These are phyloP conservation scores for Bidens hawaiensis DNA, from an alignment of 140 eudicot species.

Conservation along the genomic window DNA sequence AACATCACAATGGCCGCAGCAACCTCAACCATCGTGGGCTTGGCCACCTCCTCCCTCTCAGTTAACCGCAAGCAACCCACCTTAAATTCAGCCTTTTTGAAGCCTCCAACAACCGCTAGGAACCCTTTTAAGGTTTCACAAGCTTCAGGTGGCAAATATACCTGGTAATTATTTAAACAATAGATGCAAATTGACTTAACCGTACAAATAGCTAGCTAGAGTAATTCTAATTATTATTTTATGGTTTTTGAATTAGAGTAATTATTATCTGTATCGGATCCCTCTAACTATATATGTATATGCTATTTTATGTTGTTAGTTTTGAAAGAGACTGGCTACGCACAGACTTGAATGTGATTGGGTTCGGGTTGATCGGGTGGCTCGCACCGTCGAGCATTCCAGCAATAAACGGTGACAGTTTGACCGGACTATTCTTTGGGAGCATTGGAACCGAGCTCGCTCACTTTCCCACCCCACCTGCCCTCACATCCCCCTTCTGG, in stretches of 20 bases:
- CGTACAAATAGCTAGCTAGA: no score
- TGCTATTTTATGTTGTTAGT: constrained; percentile 12
- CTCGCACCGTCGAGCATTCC: constrained; percentile 93
- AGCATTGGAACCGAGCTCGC: constrained; percentile 94
- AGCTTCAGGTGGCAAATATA: constrained; percentile 59
- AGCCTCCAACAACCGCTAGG: constrained; percentile 44
- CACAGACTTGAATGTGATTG: constrained; percentile 84
- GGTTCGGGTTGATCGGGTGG: constrained; percentile 94
- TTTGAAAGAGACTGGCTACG: constrained; percentile 89
- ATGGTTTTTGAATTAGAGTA: no score
- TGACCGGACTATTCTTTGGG: constrained; percentile 68
- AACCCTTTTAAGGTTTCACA: constrained; percentile 59
- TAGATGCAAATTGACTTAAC: no score
- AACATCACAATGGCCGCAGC: constrained; percentile 47
- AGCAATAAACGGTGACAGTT: constrained; percentile 76
- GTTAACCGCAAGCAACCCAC: constrained; percentile 31
- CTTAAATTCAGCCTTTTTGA: constrained; percentile 60
- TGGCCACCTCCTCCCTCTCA: constrained; percentile 66
- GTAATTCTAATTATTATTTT: no score
- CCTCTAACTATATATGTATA: neutral
- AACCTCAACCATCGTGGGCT: constrained; percentile 63
- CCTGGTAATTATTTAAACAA: constrained; percentile 80
- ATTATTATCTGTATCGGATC: no score
- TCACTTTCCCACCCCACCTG: constrained; percentile 95
- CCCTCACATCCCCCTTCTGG: constrained; percentile 88